These are phyloP conservation scores for Populus hybrid DNA, from an alignment of 441 rosid species.

Conservation along the genomic window DNA sequence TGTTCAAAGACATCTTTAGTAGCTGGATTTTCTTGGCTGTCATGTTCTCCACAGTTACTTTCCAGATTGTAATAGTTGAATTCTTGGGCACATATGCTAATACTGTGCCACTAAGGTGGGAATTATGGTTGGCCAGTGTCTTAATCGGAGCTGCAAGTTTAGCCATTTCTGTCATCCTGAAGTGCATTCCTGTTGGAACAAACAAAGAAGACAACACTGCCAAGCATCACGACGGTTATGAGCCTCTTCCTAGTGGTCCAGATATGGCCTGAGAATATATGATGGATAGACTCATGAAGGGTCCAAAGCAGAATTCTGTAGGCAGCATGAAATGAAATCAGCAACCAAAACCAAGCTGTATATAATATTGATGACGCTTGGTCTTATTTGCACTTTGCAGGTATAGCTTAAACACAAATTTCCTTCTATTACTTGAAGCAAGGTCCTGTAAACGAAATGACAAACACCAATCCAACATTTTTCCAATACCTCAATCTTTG, in stretches of 20 bases:
- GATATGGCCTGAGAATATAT: constrained; percentile 36
- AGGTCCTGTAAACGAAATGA: background rate
- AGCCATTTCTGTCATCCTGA: constrained; percentile 42
- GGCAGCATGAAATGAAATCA: background rate
- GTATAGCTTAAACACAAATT: background rate
- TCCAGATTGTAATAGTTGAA: constrained; percentile 51
- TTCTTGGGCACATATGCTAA: constrained; percentile 40
- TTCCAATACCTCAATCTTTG: background rate
- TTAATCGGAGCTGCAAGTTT: constrained; percentile 53
- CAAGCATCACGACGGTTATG: constrained; percentile 47
- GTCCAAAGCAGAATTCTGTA: background rate
- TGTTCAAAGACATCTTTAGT: constrained; percentile 32
- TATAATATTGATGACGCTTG: background rate
- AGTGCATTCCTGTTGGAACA: constrained; percentile 49
- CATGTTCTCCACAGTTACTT: constrained; percentile 27
- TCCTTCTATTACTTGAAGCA: background rate
- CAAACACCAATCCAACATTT: background rate
- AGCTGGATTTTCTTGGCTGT: constrained; percentile 42
- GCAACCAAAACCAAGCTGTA: background rate
- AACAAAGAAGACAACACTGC: constrained; percentile 1
- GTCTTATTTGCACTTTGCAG: background rate
- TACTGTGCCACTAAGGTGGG: constrained; percentile 42
- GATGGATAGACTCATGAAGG: background rate
- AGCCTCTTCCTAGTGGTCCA: constrained; percentile 54
- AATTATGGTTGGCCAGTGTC: constrained; percentile 39